Base-by-base conservation (phyloP, 768 basidiomycete species). In the Lentinula boryana region DNA sequence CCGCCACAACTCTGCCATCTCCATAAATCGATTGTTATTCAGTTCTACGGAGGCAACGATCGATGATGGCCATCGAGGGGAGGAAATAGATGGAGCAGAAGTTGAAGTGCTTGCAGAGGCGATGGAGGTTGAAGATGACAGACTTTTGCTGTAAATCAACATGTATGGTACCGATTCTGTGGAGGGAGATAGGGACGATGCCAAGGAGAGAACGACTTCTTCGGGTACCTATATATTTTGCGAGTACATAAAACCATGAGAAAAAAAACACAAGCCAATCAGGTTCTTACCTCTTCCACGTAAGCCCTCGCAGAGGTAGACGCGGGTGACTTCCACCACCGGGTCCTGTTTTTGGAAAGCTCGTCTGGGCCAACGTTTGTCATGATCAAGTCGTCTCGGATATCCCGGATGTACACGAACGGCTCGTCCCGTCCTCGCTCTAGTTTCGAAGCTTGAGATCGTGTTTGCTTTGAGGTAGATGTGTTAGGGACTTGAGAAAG, bases 101-200 rank as follows among this genome's bases (percentile, higher is more conserved):
- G 4, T 6, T 8, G 50, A 5, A 18, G 21, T 48, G 16, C 18
- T 48, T 6, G 46, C 5, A 9, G 46, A 38, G 36, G 2, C 36
- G 9, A 38, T 23, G 46, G 46, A n/a, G 5, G 7, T 18, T 21
- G 46, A 10, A 18, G 46, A 9, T 48, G 46, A 48, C 2, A 51
- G 32, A 21, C 50, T 41, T 16, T 56, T 56, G 55, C 55, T 56
- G 55, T 56, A 56, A 8, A 56, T 56, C 9, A 56, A 40, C 55
- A 56, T 56, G 55, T 56, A 56, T 10, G 55, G 55, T 15, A 27
- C 27, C 13, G 41, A 15, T 6, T 56, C 40, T 9, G 35, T 40
- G n/a, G 36, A 55, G n/a, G n/a, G 23, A 5, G 51, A 33, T 31
- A 35, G 35, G 7, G 46, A n/a, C 21, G 46, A 18, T 10, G 46